Conservation (phyloP, 139 green algal genomes). For the Chlorella vulgaris region DNA sequence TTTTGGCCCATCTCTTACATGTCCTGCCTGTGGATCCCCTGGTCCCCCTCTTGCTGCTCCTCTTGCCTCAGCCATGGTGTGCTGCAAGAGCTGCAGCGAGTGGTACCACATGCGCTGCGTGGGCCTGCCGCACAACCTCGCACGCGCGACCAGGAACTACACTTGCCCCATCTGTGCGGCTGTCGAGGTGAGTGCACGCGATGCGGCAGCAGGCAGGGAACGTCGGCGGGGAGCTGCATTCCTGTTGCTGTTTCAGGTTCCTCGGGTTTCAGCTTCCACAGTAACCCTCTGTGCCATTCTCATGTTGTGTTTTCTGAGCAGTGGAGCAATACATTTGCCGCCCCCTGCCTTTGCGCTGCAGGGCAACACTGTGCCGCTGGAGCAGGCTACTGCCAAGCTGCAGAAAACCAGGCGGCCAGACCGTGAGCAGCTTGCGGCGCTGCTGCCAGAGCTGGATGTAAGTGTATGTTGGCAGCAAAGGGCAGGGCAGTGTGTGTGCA, state of each 20-base stretch:
- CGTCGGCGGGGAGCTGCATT: not conserved
- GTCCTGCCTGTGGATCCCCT: no score
- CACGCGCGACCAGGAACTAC: conserved; percentile 48
- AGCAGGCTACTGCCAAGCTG: conserved; percentile 31
- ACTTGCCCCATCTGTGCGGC: conserved; percentile 72
- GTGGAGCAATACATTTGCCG: not conserved
- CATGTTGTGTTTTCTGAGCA: not conserved
- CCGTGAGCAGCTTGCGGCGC: conserved; percentile 34
- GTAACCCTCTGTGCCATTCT: not conserved
- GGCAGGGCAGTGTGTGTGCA: not conserved
- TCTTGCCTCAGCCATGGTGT: conserved; percentile 53
- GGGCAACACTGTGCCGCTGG: conserved; percentile 36
- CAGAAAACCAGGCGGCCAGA: conserved; percentile 38
- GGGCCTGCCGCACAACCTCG: conserved; percentile 51
- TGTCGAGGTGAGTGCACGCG: conserved; percentile 20
- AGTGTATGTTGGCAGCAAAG: not conserved
- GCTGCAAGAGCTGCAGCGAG: conserved; percentile 73
- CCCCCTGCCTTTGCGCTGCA: not conserved
- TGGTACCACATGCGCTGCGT: conserved; percentile 80
- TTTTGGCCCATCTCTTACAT: no score
- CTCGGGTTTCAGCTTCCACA: not conserved
- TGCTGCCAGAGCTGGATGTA: conserved; percentile 44
- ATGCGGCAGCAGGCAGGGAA: no score
- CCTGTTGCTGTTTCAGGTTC: not conserved
- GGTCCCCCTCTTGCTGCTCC: no score